Percentiles rank a stretch among this genome's conserved stretches.
These are phyloP conservation scores for Chenopodium suecicum DNA, from an alignment of 148 eudicot genomes.

Conservation along the genomic window DNA sequence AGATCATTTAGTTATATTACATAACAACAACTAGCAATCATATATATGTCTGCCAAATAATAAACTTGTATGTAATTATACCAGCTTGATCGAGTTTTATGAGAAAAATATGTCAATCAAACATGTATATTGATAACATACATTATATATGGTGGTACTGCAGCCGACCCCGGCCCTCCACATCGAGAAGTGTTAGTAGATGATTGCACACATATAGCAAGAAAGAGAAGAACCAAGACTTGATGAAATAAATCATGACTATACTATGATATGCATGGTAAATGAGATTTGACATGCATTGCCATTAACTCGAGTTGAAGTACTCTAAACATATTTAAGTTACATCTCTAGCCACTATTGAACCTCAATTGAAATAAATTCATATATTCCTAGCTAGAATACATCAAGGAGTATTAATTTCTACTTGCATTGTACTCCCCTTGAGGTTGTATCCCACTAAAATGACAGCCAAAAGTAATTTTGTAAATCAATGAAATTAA, in stretches of 20 bases:
- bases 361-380: constrained; percentile 18
- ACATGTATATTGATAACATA: too few relatives aligned
- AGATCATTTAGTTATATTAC: too few relatives aligned
- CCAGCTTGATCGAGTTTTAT: too few relatives aligned
- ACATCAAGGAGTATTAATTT: constrained; percentile 10
- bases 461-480: constrained; percentile 7
- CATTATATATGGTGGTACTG: too few relatives aligned
- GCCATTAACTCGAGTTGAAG: background rate
- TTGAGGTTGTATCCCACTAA: constrained; percentile 17
- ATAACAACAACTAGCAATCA: too few relatives aligned
- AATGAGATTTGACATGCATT: constrained; percentile 6
- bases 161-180: background rate
- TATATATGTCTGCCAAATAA: too few relatives aligned
- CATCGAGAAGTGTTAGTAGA: background rate
- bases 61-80: too few relatives aligned
- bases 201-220: background rate
- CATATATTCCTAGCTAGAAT: background rate
- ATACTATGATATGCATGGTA: background rate
- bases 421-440: constrained; percentile 13
- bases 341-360: constrained; percentile 19
- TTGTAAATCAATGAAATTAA: background rate
- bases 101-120: too few relatives aligned
- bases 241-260: background rate
- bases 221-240: background rate
- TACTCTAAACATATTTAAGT: constrained; percentile 9